phyloP scores from a whole-genome alignment of 768 basidiomycete species.

The Ramaria rubella region DNA sequence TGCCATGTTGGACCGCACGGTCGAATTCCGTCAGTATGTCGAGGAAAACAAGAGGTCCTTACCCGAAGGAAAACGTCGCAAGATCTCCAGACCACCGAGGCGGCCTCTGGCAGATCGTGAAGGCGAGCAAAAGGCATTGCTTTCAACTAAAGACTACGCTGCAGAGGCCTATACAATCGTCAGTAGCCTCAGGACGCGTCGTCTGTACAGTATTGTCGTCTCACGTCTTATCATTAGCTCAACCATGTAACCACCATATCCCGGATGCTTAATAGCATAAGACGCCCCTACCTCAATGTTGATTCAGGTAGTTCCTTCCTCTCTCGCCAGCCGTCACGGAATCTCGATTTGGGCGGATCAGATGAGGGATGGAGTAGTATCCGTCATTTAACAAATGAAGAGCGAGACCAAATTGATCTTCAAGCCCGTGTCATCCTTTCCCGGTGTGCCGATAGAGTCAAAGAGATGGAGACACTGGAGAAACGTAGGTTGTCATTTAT shows the following conservation, averaged over 20 bases:
- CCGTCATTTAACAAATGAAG: constrained; percentile 75
- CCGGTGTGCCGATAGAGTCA: constrained; percentile 80
- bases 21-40: constrained; percentile 51
- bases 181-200: constrained; percentile 25
- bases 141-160: constrained; percentile 58
- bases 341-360: constrained; percentile 45
- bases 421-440: constrained; percentile 82
- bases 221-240: constrained; percentile 38
- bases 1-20: constrained; percentile 55
- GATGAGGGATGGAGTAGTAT: constrained; percentile 55
- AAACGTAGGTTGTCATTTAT: constrained; percentile 56
- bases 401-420: constrained; percentile 93
- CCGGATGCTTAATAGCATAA: constrained; percentile 66
- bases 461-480: constrained; percentile 83
- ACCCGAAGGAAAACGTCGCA: constrained; percentile 48
- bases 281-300: constrained; percentile 83
- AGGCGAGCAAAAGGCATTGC: constrained; percentile 28
- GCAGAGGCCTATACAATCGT: constrained; percentile 72
- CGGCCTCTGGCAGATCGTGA: constrained; percentile 17
- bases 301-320: constrained; percentile 51
- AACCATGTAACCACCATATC: constrained; percentile 65
- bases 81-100: constrained; percentile 24
- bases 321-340: constrained; percentile 44
- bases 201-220: neutral
- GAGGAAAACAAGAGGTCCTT: constrained; percentile 37